Evolutionary conservation across 768 basidiomycete species (phyloP), one percentile per base, ranked within the genome.

Genomic region (Gautieria morchelliformis): DNA sequence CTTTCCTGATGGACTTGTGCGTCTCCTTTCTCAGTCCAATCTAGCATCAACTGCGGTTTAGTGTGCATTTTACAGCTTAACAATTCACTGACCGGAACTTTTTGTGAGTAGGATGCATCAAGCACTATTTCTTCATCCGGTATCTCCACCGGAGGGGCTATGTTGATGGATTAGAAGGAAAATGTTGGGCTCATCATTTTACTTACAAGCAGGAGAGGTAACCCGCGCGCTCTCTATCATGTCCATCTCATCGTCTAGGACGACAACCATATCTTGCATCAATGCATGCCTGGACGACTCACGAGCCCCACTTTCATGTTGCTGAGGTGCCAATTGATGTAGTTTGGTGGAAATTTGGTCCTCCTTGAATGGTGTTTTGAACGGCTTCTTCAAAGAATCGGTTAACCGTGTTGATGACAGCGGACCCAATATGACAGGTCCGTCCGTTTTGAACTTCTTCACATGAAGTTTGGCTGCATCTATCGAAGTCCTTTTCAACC

Each of bases 361-460:
- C 14, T 56, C 63, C 37, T 58, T 62, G 37, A 63, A 74, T 1
- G 80, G 80, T 1, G 75, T 64, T 62, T 72, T 76, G 63, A 76
- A 77, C 2, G 82, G 83, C 63, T 80, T 83, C 44, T 63, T 72
- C 52, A 82, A 62, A 19, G 53, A 37, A 49, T 41, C 44, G 17
- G 58, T 32, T 52, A 39, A 35, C 20, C 37, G 44, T 19, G 44
- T 19, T 20, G 39, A 19, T 17, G 45, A 24, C 17, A 27, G n/a
- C 2, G 49, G 33, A 14, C 47, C 53, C 37, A 24, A 12, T 15
- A 22, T 17, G 45, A 35, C 17, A 17, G 42, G 39, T 22, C n/a
- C 12, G 19, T 35, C 47, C 20, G 24, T 35, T 27, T 37, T 47
- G 6, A n/a, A 6, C 51, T 15, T 17, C 42, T 35, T 55, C 22